phyloP scores from a whole-genome alignment of 371 early-diverging fungal species.

The Lichtheimia corymbifera region DNA sequence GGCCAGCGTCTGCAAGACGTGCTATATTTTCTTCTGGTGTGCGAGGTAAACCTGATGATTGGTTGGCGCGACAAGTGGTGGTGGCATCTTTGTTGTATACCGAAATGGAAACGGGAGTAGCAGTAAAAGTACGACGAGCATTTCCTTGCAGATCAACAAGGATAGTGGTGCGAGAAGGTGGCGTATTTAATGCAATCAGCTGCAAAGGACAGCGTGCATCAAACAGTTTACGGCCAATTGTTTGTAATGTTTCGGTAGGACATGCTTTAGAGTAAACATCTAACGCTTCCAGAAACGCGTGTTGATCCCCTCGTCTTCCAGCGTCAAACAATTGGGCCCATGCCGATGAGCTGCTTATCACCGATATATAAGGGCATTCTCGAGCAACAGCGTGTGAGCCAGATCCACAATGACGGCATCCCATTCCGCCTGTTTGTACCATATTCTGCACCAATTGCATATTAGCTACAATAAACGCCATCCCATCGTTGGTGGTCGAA shows the following conservation, averaged over 20 bases:
- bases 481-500: conserved; percentile 5
- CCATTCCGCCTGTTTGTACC: conserved; percentile 15
- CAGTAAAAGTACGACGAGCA: conserved; percentile 10
- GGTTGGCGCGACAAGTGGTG: neutral
- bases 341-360: conserved; percentile 6
- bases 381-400: conserved; percentile 8
- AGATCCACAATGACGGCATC: conserved; percentile 20
- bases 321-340: conserved; percentile 13
- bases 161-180: conserved; percentile 8
- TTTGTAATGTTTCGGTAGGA: conserved; percentile 15
- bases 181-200: conserved; percentile 14
- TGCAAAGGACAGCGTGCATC: conserved; percentile 10
- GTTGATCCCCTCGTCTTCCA: neutral
- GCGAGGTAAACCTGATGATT: neutral
- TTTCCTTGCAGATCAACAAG: conserved; percentile 19
- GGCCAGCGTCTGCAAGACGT: conserved; percentile 18
- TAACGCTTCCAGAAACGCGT: conserved; percentile 13
- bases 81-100: neutral
- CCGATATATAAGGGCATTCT: conserved; percentile 16
- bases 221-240: conserved; percentile 6
- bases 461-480: conserved; percentile 12
- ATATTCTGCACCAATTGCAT: conserved; percentile 18
- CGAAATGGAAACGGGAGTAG: neutral
- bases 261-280: conserved; percentile 17
- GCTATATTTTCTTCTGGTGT: conserved; percentile 13